Percentiles rank a stretch among this genome's conserved stretches.
phyloP scores from a whole-genome alignment of 768 basidiomycete genomes.

The Heimioporus sp. region DNA sequence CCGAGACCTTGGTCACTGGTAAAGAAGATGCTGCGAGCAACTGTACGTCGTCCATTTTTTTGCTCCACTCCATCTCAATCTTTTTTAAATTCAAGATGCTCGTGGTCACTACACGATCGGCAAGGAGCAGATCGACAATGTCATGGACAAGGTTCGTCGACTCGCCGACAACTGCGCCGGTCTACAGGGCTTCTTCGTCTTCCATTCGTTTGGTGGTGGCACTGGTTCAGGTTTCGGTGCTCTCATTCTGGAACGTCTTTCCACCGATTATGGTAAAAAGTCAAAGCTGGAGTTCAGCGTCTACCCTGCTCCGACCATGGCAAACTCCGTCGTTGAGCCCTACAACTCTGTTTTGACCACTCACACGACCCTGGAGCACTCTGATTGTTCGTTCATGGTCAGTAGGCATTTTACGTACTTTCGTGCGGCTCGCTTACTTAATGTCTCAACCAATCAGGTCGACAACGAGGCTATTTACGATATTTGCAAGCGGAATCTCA shows the following conservation, averaged over 20 bases:
- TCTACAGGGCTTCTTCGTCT: constrained; percentile 98
- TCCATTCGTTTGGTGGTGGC: constrained; percentile 99
- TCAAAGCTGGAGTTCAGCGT: constrained; percentile 98
- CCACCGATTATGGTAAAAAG: constrained; percentile 98
- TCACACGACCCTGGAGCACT: constrained; percentile 97
- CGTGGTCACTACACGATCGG: constrained; percentile 99
- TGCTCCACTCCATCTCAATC: background rate
- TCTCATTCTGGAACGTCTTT: constrained; percentile 91
- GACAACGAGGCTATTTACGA: constrained; percentile 84
- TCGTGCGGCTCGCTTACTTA: constrained; percentile 2
- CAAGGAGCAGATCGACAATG: constrained; percentile 95
- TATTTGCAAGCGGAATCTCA: constrained; percentile 87
- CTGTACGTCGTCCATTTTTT: constrained; percentile 50
- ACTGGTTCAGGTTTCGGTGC: constrained; percentile 99
- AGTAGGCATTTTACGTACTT: constrained; percentile 16
- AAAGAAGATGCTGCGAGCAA: constrained; percentile 99
- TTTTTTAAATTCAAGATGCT: constrained; percentile 59
- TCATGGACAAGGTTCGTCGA: constrained; percentile 93
- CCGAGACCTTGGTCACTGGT: constrained; percentile 96
- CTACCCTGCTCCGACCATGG: constrained; percentile 90
- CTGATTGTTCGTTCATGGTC: constrained; percentile 99
- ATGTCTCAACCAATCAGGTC: constrained; percentile 37
- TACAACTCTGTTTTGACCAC: constrained; percentile 98
- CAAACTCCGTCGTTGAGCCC: constrained; percentile 95
- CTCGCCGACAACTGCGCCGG: constrained; percentile 96